These are phyloP conservation scores for Acanthamoeba triangularis DNA, from an alignment of 208 protist species.

Conservation along the genomic window DNA sequence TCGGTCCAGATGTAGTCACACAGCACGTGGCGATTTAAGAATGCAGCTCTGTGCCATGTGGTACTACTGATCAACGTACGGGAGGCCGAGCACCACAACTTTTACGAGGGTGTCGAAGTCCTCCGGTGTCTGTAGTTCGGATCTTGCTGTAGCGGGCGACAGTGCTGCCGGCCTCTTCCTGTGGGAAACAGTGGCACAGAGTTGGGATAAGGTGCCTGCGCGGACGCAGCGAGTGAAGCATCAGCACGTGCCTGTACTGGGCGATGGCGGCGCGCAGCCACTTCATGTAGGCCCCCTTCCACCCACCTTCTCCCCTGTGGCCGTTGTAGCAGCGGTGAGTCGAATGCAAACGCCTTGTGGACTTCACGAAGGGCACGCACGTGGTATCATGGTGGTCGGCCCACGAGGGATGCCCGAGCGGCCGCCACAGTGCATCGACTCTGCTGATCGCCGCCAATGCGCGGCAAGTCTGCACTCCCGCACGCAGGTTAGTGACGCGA, in stretches of 20 bases:
- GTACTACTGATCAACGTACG: neutral
- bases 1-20: no score
- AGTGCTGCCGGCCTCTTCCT: no score
- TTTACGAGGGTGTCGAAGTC: neutral
- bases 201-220: no score
- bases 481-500: no score
- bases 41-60: no score
- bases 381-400: no score
- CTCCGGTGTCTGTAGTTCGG: neutral
- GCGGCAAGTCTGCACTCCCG: neutral
- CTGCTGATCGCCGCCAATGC: neutral
- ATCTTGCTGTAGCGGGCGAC: no score
- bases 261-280: neutral
- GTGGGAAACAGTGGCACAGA: neutral
- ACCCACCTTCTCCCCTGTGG: neutral
- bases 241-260: neutral
- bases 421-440: neutral
- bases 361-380: no score
- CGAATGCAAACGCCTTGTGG: no score
- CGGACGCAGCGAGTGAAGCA: neutral
- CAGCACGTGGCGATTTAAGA: no score
- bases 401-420: neutral
- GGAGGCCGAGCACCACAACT: neutral
- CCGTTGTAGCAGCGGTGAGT: no score
- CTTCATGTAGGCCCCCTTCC: slow-evolving; percentile 14